These are phyloP conservation scores for Stellera chamaejasme DNA, from an alignment of 345 rosid species.

Conservation along the genomic window DNA sequence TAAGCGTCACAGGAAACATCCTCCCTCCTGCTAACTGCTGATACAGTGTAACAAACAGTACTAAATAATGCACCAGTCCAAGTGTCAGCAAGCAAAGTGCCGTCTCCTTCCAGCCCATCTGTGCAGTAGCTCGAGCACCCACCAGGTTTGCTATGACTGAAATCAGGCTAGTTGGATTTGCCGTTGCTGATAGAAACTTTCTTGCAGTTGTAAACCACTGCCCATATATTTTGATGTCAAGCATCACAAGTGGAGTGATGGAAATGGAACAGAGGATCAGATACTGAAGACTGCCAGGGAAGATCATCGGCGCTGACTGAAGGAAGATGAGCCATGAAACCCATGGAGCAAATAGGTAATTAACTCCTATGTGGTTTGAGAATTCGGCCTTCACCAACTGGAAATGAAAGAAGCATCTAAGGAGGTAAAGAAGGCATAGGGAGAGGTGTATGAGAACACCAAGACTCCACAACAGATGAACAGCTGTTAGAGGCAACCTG, in stretches of 20 bases:
- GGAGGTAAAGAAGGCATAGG: conserved; percentile 19
- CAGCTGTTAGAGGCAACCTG: conserved; percentile 14
- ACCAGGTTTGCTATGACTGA: conserved; percentile 57
- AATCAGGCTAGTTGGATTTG: conserved; percentile 60
- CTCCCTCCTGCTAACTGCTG: conserved; percentile 44
- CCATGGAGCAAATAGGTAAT: conserved; percentile 63
- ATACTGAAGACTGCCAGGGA: conserved; percentile 10
- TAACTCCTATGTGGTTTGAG: conserved; percentile 44
- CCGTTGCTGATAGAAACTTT: conserved; percentile 39
- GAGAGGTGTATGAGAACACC: conserved; percentile 16
- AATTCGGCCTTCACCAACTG: conserved; percentile 37
- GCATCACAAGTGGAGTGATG: conserved; percentile 35
- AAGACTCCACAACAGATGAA: conserved; percentile 27
- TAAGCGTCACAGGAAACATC: conserved; percentile 30
- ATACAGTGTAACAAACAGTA: conserved; percentile 65
- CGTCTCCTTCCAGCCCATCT: conserved; percentile 50
- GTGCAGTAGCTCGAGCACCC: conserved; percentile 47
- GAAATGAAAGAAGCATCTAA: conserved; percentile 25
- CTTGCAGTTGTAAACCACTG: conserved; percentile 74
- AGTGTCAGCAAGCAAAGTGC: conserved; percentile 59
- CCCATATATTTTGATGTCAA: conserved; percentile 63
- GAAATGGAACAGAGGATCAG: conserved; percentile 32
- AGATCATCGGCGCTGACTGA: conserved; percentile 40
- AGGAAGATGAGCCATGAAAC: conserved; percentile 60
- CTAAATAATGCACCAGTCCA: conserved; percentile 55